Evolutionary conservation across 2,329 filamentous ascomycete species (phyloP).

Genomic region (Exophiala calicioides): DNA sequence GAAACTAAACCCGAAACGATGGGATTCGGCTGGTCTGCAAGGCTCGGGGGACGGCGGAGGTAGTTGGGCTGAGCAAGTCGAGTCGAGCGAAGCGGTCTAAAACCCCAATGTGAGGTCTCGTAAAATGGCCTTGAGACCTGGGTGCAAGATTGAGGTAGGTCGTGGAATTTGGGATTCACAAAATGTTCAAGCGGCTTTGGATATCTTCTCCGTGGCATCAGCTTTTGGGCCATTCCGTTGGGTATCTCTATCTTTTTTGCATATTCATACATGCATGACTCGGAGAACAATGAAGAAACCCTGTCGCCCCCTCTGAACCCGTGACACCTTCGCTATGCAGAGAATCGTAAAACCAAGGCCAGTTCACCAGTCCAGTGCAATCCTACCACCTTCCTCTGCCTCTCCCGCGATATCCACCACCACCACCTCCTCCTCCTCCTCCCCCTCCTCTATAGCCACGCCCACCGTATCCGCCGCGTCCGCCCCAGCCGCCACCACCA

Average conservation of each 20-base stretch:
- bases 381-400: conserved; percentile 29
- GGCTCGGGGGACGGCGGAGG: conserved; percentile 20
- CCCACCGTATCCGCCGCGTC: conserved; percentile 50
- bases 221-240: conserved; percentile 3
- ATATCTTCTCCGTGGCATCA: background rate
- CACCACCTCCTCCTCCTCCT: conserved; percentile 44
- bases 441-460: conserved; percentile 46
- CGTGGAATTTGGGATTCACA: background rate
- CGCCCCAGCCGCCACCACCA: conserved; percentile 52
- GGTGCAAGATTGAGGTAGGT: no score
- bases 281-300: background rate
- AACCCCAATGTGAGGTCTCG: background rate
- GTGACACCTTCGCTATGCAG: background rate
- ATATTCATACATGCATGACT: conserved; percentile 1
- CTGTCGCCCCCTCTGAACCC: background rate
- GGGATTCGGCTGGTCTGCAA: conserved; percentile 10
- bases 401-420: conserved; percentile 37
- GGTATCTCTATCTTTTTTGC: conserved; percentile 10
- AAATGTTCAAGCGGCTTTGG: conserved; percentile 14
- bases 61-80: conserved; percentile 34
- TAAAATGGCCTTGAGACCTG: conserved; percentile 11
- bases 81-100: conserved; percentile 24
- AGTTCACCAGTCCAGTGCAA: background rate
- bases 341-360: background rate
- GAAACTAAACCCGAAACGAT: conserved; percentile 7